Percentiles rank a stretch among this genome's conserved stretches.
Conservation (phyloP, 2,329 filamentous ascomycete genomes). For the Trichophyton verrucosum region DNA sequence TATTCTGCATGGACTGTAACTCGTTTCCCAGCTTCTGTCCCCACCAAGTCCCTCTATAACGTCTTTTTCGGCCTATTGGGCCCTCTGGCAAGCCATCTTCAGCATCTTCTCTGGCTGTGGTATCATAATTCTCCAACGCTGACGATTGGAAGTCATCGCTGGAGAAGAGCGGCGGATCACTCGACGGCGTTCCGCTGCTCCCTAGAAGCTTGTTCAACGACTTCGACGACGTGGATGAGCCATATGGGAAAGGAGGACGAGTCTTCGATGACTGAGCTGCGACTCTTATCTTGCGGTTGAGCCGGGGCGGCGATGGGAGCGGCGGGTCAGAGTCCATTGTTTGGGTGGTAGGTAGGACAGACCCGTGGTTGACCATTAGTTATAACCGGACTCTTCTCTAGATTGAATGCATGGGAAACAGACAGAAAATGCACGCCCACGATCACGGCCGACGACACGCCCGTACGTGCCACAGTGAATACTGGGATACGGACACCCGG, state of each 20-base stretch:
- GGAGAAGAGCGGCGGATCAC: slow-evolving; percentile 36
- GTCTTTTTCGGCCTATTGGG: slow-evolving; percentile 22
- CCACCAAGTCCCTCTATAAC: slow-evolving; percentile 36
- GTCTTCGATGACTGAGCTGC: slow-evolving; percentile 4
- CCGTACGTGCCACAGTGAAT: neutral
- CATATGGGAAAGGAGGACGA: slow-evolving; percentile 11
- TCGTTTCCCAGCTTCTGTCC: slow-evolving; percentile 23
- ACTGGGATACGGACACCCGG: neutral
- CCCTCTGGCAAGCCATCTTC: slow-evolving; percentile 9
- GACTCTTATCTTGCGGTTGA: slow-evolving; percentile 4
- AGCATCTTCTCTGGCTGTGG: slow-evolving; percentile 15
- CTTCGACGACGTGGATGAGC: slow-evolving; percentile 17
- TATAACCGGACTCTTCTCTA: neutral
- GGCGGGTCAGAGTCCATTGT: slow-evolving; percentile 30
- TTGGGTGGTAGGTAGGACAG: no score
- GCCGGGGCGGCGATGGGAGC: slow-evolving; percentile 21
- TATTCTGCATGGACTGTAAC: slow-evolving; percentile 13
- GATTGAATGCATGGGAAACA: neutral
- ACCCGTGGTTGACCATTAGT: no score
- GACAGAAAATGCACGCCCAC: neutral
- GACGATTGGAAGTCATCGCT: slow-evolving; percentile 37
- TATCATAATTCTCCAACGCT: slow-evolving; percentile 32
- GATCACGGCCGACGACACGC: neutral
- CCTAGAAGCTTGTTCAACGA: neutral
- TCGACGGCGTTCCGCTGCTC: slow-evolving; percentile 21